Evolutionary conservation across 106 monocot genomes (phyloP).

Genomic region (Posidonia australis): DNA sequence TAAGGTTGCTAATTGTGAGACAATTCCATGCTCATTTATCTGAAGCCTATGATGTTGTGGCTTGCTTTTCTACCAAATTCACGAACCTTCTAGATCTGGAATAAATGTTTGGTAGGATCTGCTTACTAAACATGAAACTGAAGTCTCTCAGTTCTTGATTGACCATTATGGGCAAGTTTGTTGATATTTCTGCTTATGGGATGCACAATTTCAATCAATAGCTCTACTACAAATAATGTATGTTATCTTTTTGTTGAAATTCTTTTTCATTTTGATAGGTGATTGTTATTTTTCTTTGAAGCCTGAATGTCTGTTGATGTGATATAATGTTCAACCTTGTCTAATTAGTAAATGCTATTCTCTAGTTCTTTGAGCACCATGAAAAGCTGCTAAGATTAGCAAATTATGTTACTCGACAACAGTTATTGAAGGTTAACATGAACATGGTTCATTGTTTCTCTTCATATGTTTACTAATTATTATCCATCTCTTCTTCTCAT

Average conservation of each 20-base stretch:
- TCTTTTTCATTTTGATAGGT: neutral
- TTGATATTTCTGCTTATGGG: neutral
- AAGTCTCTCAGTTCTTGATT: slow-evolving; percentile 70
- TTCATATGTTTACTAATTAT: too few species aligned
- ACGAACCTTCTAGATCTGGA: slow-evolving; percentile 7
- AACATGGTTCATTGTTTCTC: neutral
- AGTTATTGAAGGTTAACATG: slow-evolving; percentile 85
- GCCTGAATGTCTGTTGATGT: neutral
- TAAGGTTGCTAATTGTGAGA: slow-evolving; percentile 42
- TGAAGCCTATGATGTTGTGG: neutral
- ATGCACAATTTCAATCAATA: neutral
- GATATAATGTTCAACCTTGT: too few species aligned
- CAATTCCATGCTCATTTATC: neutral
- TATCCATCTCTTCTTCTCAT: neutral
- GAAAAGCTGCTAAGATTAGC: slow-evolving; percentile 58
- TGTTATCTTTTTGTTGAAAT: neutral
- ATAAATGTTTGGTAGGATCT: slow-evolving; percentile 61
- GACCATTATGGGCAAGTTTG: slow-evolving; percentile 70
- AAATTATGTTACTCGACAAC: slow-evolving; percentile 93
- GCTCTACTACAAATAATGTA: neutral
- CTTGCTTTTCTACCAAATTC: neutral
- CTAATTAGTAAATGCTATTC: slow-evolving; percentile 14
- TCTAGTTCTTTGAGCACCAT: slow-evolving; percentile 92
- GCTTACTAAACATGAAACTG: slow-evolving; percentile 84
- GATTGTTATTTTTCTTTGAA: neutral